These are phyloP conservation scores for Fragaria iinumae DNA, from an alignment of 306 rosid species.

Conservation along the genomic window DNA sequence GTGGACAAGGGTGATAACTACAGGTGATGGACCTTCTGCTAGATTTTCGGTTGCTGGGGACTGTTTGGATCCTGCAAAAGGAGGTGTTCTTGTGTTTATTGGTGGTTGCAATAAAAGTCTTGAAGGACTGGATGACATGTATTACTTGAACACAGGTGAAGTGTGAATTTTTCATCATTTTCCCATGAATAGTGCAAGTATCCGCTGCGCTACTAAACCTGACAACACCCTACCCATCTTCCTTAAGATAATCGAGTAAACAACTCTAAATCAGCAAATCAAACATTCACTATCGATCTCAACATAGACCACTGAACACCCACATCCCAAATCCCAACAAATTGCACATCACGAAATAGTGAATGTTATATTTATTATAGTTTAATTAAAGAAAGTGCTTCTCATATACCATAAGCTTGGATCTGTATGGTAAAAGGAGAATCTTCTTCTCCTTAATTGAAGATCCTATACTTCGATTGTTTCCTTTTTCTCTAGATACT, in stretches of 20 bases:
- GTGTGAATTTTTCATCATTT: conserved; percentile 12
- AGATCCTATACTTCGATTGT: background rate
- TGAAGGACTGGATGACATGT: conserved; percentile 94
- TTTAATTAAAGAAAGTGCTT: background rate
- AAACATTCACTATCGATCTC: background rate
- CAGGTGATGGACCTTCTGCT: conserved; percentile 75
- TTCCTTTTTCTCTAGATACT: background rate
- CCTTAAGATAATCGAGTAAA: background rate
- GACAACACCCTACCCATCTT: background rate
- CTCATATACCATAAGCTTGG: background rate
- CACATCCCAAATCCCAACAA: background rate
- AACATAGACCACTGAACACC: background rate
- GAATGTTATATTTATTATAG: background rate
- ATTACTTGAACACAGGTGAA: conserved; percentile 84
- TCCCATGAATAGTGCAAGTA: background rate
- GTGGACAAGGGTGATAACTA: conserved; percentile 70
- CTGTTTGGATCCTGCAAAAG: conserved; percentile 75
- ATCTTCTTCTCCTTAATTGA: background rate
- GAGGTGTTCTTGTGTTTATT: conserved; percentile 81
- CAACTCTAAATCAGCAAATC: background rate
- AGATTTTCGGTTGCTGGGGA: conserved; percentile 96
- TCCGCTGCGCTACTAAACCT: background rate
- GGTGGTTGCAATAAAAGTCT: conserved; percentile 98
- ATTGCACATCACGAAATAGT: background rate
- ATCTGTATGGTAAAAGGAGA: background rate